Conservation (phyloP, 2,329 filamentous ascomycete species). For the Aspergillus sp. region DNA sequence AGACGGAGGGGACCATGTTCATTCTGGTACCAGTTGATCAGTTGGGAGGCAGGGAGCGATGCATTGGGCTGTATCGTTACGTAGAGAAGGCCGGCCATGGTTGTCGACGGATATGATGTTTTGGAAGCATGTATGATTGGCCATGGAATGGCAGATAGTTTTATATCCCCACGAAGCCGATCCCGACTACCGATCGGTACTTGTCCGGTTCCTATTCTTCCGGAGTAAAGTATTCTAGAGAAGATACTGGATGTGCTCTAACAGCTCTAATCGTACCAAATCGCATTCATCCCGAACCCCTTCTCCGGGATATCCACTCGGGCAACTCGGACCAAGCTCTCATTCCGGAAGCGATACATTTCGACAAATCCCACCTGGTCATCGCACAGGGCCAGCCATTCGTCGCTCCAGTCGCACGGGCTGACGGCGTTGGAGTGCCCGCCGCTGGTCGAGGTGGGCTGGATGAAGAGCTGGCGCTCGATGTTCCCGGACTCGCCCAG, state of each 20-base stretch:
- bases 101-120: constrained; percentile 5
- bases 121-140: neutral
- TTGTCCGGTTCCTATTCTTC: neutral
- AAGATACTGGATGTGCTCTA: neutral
- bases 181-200: constrained; percentile 15
- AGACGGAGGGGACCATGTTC: constrained; percentile 79
- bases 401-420: constrained; percentile 74
- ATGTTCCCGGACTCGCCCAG: constrained; percentile 62
- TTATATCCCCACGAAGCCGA: constrained; percentile 8
- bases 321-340: constrained; percentile 70
- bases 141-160: no score
- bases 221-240: neutral
- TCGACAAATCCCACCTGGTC: constrained; percentile 82
- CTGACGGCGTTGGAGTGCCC: constrained; percentile 84
- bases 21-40: constrained; percentile 92
- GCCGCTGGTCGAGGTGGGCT: constrained; percentile 77
- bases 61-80: constrained; percentile 77
- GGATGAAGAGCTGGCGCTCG: constrained; percentile 68
- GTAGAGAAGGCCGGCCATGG: constrained; percentile 60
- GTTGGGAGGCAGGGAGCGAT: constrained; percentile 57
- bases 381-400: constrained; percentile 84
- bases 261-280: constrained; percentile 67
- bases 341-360: constrained; percentile 78
- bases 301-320: constrained; percentile 70
- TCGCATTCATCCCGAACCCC: constrained; percentile 95